Conservation (phyloP, 768 basidiomycete species). For the Lentinula raphanica region DNA sequence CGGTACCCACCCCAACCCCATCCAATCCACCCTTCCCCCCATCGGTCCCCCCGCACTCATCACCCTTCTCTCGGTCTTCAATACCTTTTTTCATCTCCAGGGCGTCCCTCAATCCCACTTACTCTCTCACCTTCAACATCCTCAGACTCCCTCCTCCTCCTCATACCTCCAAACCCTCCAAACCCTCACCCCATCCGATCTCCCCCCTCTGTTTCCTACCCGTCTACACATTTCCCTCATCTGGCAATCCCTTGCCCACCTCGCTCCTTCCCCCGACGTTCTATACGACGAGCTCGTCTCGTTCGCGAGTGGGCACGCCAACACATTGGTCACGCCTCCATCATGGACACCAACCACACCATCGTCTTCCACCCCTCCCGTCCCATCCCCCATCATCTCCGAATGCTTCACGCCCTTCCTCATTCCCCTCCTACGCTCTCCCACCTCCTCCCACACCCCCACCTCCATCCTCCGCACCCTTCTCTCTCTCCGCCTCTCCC, state of each 20-base stretch:
- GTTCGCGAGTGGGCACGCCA: too few relatives aligned
- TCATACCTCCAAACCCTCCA: not conserved
- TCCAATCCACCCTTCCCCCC: not conserved
- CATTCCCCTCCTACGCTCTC: not conserved
- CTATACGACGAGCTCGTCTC: not conserved
- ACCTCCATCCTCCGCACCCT: not conserved
- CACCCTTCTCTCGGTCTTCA: not conserved
- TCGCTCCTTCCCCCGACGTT: not conserved
- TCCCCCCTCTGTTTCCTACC: not conserved
- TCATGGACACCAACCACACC: not conserved
- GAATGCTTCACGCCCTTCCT: slow-evolving; percentile 5
- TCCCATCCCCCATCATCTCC: not conserved
- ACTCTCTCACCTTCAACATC: not conserved
- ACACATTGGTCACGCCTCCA: too few relatives aligned
- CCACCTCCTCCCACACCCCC: not conserved
- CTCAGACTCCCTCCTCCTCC: too few relatives aligned
- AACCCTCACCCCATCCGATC: not conserved
- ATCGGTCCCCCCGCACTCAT: not conserved
- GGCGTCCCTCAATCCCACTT: not conserved
- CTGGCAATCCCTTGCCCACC: slow-evolving; percentile 3
- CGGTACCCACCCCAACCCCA: not conserved
- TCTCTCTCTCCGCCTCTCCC: not conserved
- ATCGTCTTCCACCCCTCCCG: not conserved
- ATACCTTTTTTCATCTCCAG: not conserved
- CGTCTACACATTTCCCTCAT: not conserved